Base-by-base conservation (phyloP, 208 protist species). In the Leishmania arabica region DNA sequence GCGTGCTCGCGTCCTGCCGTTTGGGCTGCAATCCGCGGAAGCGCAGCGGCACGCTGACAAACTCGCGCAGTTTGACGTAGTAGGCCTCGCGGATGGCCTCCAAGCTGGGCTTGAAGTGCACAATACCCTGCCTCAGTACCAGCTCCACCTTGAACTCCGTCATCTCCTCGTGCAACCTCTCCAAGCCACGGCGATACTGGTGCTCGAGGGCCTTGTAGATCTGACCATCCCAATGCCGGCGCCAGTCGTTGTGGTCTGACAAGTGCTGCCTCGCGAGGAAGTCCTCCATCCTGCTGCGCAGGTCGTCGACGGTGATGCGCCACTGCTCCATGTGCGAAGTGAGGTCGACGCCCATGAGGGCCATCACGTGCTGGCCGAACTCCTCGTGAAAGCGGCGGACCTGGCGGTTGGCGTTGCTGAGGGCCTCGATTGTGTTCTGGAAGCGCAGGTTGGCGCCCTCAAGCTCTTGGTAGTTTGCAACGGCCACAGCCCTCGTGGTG, bases 191-290 rank as follows among this genome's bases (percentile, higher is more conserved):
- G 40, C 92, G 90, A 86, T 99, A 99, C 88, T 99, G 98, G 76
- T 96, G 90, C 85, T 99, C 97, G 34, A 99, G 91, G 6, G 97
- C 97, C 89, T 99, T 99, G 97, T 98, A 99, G 65, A 99, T 95
- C 83, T 99, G 98, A 37, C 94, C 90, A 87, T 99, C 98, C 95
- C 97, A 98, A 89, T 99, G 98, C 62, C 89, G 84, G 47, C 92
- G 90, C 99, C 99, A 99, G 54, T 77, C 83, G 7, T 95, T 89
- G 90, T 97, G 93, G 83, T 97, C 80, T 11, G 85, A 73, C 79
- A 97, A 95, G 62, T 80, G 90, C 79, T 97, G 91, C 42, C 86
- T 88, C 45, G 92, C 78, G 5, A 96, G 77, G 84, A 99, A 97
- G 51, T 94, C 91, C 19, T 94, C 91, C 79, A 99, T 96, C 75